Base-by-base conservation (phyloP, 2,329 filamentous ascomycete species). In the Scytalidium lignicola region DNA sequence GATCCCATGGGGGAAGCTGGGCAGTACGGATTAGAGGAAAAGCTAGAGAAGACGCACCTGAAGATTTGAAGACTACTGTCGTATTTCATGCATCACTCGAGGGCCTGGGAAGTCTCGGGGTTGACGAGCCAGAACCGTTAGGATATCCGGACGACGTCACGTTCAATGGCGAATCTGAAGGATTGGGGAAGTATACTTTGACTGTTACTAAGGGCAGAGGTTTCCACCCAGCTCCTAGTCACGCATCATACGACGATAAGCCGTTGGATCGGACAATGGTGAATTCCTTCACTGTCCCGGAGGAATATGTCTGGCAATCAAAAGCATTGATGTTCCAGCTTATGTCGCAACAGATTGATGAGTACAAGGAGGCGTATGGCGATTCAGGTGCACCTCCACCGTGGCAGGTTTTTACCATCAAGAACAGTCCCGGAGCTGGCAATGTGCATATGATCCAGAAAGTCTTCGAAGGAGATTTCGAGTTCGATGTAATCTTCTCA, bases 371-470 rank as follows among this genome's bases (percentile, higher is more conserved):
- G 54, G 72, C 79, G 56, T 85, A 80, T 64, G 79, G 76, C 22
- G 68, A 79, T 43, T 79, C 87, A 3, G 79, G 85, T 52, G 79
- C 88, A 43, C 86, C 91, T 7, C 90, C 91, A 9, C 86, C 92
- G 2, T 90, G 86, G 72, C 88, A 93, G 65, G 77, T 91, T 1
- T 96, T 95, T 67, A 88, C 88, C 6, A 75, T 97, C 47, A 69
- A 75, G 41, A 86, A 95, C 65, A 68, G 71, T 26, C 83, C 87
- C 2, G 82, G 79, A 4, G 61, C 69, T 12, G 92, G 90, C 23
- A 97, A 97, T 62, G 71, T 89, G 13, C 92, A 99, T 55, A 71
- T 96, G 39, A 76, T 97, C 15, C 90, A 99, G 68, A 96, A 96
- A 70, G 82, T 90, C 2, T 97, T 96, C 59, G 80, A 91, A 59